Conservation (phyloP, 441 rosid genomes). For the Euphorbia schlechtendalii region DNA sequence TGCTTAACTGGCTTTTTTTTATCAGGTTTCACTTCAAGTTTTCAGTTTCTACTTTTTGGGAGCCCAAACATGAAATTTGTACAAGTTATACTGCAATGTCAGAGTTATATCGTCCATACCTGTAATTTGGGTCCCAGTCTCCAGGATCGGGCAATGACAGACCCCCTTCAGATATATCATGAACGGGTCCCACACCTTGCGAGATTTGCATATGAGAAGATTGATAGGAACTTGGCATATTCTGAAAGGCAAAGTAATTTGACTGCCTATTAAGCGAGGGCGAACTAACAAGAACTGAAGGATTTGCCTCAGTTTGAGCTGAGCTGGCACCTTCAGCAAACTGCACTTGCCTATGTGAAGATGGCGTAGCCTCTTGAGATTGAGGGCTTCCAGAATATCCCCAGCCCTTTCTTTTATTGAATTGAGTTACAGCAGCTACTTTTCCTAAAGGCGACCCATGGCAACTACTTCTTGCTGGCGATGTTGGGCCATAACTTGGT, state of each 20-base stretch:
- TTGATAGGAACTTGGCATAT: constrained; percentile 39
- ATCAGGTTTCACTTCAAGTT: not conserved
- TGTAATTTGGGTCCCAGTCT: constrained; percentile 99
- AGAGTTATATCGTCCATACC: constrained; percentile 34
- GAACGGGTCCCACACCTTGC: constrained; percentile 37
- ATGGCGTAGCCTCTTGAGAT: constrained; percentile 54
- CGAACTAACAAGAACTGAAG: constrained; percentile 45
- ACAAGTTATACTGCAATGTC: not conserved
- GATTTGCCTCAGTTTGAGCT: constrained; percentile 52
- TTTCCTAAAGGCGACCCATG: constrained; percentile 97
- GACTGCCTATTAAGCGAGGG: constrained; percentile 49
- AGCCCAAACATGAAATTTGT: not conserved
- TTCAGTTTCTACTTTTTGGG: not conserved
- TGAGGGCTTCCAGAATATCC: constrained; percentile 80
- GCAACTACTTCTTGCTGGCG: constrained; percentile 84
- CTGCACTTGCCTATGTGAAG: constrained; percentile 70
- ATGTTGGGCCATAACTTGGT: constrained; percentile 88
- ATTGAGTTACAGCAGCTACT: constrained; percentile 70
- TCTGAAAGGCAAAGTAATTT: constrained; percentile 46
- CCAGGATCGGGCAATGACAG: constrained; percentile 82
- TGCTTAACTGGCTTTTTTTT: not conserved
- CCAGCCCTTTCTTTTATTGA: constrained; percentile 75
- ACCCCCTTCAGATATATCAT: constrained; percentile 50
- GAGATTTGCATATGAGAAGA: constrained; percentile 36
- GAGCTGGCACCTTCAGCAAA: constrained; percentile 40